Conservation (phyloP, 2,329 filamentous ascomycete genomes). For the Diaporthe citrichinensis region DNA sequence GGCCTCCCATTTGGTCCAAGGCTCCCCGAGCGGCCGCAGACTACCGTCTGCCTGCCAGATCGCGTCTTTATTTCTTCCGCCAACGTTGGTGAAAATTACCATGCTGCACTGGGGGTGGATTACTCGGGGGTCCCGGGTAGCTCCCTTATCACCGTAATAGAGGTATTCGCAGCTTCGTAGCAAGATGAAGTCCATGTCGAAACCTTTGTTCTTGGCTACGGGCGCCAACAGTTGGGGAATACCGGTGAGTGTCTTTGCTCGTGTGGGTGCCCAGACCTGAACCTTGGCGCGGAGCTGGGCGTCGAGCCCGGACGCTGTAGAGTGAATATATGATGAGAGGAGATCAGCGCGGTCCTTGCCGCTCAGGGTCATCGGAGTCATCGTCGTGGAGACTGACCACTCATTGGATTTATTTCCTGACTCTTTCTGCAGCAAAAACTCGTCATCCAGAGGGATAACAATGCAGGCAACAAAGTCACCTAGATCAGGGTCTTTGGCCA, state of each 20-base stretch:
- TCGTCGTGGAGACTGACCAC: neutral
- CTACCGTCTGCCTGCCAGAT: neutral
- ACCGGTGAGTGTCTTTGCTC: neutral
- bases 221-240: neutral
- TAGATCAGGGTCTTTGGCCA: neutral
- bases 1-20: neutral
- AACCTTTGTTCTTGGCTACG: neutral
- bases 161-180: neutral
- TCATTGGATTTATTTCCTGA: neutral
- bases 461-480: slow-evolving; percentile 2
- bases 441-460: neutral
- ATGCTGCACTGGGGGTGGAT: slow-evolving; percentile 11
- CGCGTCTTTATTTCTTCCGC: neutral
- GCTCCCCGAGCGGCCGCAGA: neutral
- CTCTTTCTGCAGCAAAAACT: neutral
- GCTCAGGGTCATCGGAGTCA: neutral
- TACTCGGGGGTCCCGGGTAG: neutral
- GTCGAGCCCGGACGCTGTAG: neutral
- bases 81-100: neutral
- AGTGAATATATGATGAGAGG: slow-evolving; percentile 9
- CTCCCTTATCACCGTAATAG: neutral
- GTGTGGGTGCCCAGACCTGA: neutral
- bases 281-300: slow-evolving; percentile 3
- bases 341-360: slow-evolving; percentile 3
- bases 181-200: neutral